Evolutionary conservation across 2,329 filamentous ascomycete genomes (phyloP), one percentile per base, ranked within the genome.

Genomic region (Cladosporium sp.): DNA sequence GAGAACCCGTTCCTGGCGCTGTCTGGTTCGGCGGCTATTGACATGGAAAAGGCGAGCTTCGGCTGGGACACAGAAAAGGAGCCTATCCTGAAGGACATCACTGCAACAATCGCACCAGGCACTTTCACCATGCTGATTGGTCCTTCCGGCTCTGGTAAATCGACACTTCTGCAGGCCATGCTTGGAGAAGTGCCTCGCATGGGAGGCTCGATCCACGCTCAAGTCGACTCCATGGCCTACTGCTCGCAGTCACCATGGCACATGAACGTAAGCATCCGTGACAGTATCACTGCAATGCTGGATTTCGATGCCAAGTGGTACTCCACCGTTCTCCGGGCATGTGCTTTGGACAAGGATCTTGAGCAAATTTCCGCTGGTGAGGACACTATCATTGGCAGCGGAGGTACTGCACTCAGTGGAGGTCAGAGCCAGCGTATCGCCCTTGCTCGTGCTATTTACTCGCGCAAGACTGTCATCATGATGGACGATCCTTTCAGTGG

Each of bases 401-500:
- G 82, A 69, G 84, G 83, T 38, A 79, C 83, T 65, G 78, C 81
- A 28, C 77, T 86, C 38, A 85, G 83, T 71, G 83, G 83, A 34
- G 84, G 84, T 4, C 84, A 86, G 68, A 83, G 80, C 67, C 82
- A 85, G 67, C 79, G 83, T 28, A 59, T 68, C 24, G 47, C 83
- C n/a, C 78, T 85, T 24, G 84, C 84, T 15, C 77, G 84, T 65
- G 84, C 83, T 8, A 75, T 85, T 8, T 86, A 85, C 71, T 79
- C 83, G 24, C 78, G 81, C 54, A 79, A 79, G 59, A 77, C 81
- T 41, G 76, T 84, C 30, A 74, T 85, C 34, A 76, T 86, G 24
- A 76, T 86, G 14, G 84, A 85, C 68, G 83, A 85, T 68, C 79
- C 81, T 24, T 78, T 86, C n/a, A 83, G 80, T 66, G 83, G 83